Conservation (phyloP, 2,329 filamentous ascomycete genomes). For the Phaeosphaeriaceae sp. region DNA sequence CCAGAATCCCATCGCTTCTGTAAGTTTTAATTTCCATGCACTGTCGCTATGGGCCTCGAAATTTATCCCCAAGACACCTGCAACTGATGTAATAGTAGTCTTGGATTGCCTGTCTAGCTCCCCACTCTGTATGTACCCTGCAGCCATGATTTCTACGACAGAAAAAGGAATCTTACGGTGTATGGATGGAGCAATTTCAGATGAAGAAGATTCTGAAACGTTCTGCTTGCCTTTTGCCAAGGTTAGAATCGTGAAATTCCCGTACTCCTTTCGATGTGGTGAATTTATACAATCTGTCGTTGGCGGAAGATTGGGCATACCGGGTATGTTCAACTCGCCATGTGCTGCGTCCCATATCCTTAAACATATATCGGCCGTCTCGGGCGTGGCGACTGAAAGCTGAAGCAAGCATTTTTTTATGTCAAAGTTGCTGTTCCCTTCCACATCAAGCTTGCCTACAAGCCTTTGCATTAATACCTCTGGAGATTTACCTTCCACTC, state of each 20-base stretch:
- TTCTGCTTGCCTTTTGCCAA: background rate
- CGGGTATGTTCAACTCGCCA: slow-evolving; percentile 20
- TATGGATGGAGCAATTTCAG: background rate
- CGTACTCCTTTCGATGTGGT: no score
- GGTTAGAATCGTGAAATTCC: no score
- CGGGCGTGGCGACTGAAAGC: slow-evolving; percentile 16
- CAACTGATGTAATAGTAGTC: slow-evolving; percentile 24
- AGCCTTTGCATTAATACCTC: slow-evolving; percentile 32
- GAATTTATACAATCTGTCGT: background rate
- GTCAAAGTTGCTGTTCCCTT: slow-evolving; percentile 14
- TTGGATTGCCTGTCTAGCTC: slow-evolving; percentile 16
- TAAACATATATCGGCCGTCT: slow-evolving; percentile 26
- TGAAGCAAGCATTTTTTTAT: slow-evolving; percentile 19
- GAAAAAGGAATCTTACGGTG: slow-evolving; percentile 14
- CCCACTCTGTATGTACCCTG: slow-evolving; percentile 31
- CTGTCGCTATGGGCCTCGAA: slow-evolving; percentile 7
- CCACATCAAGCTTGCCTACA: slow-evolving; percentile 13
- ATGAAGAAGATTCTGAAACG: background rate
- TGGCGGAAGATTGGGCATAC: slow-evolving; percentile 4
- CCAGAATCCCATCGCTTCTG: slow-evolving; percentile 28
- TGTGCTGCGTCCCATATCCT: slow-evolving; percentile 30
- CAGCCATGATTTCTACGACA: slow-evolving; percentile 33
- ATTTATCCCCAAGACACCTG: slow-evolving; percentile 22
- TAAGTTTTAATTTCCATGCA: slow-evolving; percentile 20
- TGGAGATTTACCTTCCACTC: slow-evolving; percentile 9